These are phyloP conservation scores for Seminavis robusta DNA, from an alignment of 108 stramenopile genomes.

Conservation along the genomic window DNA sequence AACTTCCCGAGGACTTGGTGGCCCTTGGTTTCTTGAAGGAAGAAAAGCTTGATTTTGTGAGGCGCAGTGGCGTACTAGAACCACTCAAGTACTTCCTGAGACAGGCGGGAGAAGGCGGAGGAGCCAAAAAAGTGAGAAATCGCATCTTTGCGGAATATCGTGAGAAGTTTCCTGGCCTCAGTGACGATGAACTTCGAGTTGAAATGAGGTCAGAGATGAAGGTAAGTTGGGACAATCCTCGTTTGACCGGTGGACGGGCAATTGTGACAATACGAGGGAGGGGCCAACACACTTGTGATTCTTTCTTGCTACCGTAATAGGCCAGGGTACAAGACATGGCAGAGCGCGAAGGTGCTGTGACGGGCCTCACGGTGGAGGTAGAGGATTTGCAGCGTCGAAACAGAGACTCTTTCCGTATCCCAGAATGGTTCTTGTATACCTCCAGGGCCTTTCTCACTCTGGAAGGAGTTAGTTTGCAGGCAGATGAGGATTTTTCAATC, in stretches of 20 bases:
- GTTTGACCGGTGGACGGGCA: too few species aligned
- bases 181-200: slow-evolving; percentile 29
- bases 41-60: slow-evolving; percentile 38
- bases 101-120: slow-evolving; percentile 49
- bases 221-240: slow-evolving; percentile 19
- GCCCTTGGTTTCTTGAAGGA: slow-evolving; percentile 66
- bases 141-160: slow-evolving; percentile 35
- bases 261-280: too few species aligned
- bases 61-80: slow-evolving; percentile 50
- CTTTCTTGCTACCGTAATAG: too few species aligned
- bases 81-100: slow-evolving; percentile 50
- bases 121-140: slow-evolving; percentile 43
- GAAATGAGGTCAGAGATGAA: slow-evolving; percentile 36
- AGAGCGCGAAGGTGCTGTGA: slow-evolving; percentile 26
- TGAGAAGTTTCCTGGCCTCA: slow-evolving; percentile 19
- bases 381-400: slow-evolving; percentile 56
- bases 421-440: slow-evolving; percentile 61
- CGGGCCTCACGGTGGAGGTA: slow-evolving; percentile 44
- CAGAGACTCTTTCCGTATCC: slow-evolving; percentile 51
- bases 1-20: slow-evolving; percentile 69
- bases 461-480: slow-evolving; percentile 64
- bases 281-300: too few species aligned
- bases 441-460: slow-evolving; percentile 68
- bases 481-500: slow-evolving; percentile 51
- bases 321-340: slow-evolving; percentile 14